Evolutionary conservation across 2,329 filamentous ascomycete genomes (phyloP).

Genomic region (Thielaviopsis populi): DNA sequence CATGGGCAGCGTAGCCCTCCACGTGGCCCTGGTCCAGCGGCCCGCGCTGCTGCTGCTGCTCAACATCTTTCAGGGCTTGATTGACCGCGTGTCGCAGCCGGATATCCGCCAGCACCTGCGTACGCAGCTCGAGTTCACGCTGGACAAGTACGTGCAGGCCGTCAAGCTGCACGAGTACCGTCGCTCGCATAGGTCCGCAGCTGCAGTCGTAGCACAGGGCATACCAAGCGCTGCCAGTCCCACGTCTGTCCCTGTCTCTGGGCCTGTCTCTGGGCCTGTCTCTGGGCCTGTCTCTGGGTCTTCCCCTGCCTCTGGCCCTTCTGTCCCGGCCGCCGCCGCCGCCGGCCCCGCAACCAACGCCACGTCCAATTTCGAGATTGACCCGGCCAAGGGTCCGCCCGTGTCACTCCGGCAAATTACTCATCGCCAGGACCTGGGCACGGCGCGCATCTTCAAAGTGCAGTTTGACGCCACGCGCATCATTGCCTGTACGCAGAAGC

Average conservation of each 20-base stretch:
- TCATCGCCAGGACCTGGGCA: conserved; percentile 29
- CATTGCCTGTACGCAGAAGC: conserved; percentile 85
- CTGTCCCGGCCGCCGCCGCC: not conserved
- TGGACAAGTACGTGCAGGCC: conserved; percentile 23
- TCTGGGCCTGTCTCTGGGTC: not conserved
- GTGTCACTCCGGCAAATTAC: conserved; percentile 9
- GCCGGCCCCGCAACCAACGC: not conserved
- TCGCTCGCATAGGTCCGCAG: not conserved
- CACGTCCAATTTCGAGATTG: conserved; percentile 1
- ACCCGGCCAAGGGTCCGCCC: conserved; percentile 4
- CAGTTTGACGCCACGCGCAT: conserved; percentile 91
- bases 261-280: not conserved
- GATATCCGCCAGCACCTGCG: conserved; percentile 35
- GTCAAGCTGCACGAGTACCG: not conserved
- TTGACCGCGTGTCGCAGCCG: conserved; percentile 37
- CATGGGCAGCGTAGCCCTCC: conserved; percentile 33
- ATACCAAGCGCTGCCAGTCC: not conserved
- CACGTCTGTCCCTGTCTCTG: no score
- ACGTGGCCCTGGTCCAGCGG: conserved; percentile 32
- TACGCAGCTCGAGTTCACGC: conserved; percentile 32
- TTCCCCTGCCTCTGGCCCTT: not conserved
- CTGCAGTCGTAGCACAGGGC: not conserved
- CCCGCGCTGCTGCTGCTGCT: conserved; percentile 36
- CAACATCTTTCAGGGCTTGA: conserved; percentile 34
- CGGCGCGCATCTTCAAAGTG: conserved; percentile 73